Conservation (phyloP, 2,329 filamentous ascomycete genomes). For the Alternaria rosae region DNA sequence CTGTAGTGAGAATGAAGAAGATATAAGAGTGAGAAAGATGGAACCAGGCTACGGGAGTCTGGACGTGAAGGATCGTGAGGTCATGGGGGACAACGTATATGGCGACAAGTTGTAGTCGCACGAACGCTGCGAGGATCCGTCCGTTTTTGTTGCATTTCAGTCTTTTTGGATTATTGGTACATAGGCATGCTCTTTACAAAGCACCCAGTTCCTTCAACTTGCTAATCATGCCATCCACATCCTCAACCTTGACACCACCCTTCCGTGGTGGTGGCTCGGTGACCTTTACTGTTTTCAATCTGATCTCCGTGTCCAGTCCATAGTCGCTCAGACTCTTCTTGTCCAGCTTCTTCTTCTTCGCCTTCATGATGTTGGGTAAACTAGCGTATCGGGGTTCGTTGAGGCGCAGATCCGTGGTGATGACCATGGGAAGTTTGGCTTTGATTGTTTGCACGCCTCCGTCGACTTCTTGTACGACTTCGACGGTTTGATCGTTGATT, state of each 20-base stretch:
- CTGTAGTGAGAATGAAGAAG: background rate
- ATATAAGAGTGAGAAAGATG: background rate
- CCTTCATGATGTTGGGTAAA: constrained; percentile 99
- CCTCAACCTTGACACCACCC: constrained; percentile 95
- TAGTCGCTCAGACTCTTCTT: constrained; percentile 84
- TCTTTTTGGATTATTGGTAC: background rate
- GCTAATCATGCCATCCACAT: constrained; percentile 91
- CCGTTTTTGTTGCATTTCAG: background rate
- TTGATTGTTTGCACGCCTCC: constrained; percentile 90
- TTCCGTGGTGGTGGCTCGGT: constrained; percentile 84
- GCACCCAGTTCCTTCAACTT: constrained; percentile 97
- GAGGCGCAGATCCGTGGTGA: constrained; percentile 92
- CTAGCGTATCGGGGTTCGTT: constrained; percentile 96
- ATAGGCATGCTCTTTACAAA: constrained; percentile 61
- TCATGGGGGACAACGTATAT: background rate
- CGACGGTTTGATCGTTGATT: constrained; percentile 74
- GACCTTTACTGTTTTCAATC: constrained; percentile 91
- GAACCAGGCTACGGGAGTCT: background rate
- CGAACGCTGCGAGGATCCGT: background rate
- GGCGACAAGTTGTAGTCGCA: background rate
- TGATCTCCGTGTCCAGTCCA: constrained; percentile 74
- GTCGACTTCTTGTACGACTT: constrained; percentile 91
- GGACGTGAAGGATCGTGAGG: background rate
- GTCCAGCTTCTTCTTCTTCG: constrained; percentile 98
- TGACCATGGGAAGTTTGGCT: constrained; percentile 86